Percentiles rank a stretch among this genome's conserved stretches.
phyloP scores from a whole-genome alignment of 768 basidiomycete species.

The Tulasnella sp. region DNA sequence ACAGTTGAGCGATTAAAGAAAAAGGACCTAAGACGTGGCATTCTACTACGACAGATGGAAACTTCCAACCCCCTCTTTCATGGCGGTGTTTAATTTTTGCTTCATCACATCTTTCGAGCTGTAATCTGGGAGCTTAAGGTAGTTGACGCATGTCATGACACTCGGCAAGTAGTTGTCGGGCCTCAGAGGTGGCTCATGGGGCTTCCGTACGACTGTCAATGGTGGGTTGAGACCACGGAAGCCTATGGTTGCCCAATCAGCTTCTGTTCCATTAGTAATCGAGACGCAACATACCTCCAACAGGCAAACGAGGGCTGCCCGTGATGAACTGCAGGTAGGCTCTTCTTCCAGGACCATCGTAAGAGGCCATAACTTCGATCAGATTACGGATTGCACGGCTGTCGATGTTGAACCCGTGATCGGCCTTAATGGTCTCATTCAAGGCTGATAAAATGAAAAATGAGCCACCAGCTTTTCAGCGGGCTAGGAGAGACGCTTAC shows the following conservation, averaged over 20 bases:
- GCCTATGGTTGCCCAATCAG: slow-evolving; percentile 51
- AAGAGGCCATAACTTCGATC: slow-evolving; percentile 82
- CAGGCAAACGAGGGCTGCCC: slow-evolving; percentile 94
- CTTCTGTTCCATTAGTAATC: background rate
- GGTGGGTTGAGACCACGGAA: slow-evolving; percentile 95
- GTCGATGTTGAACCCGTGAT: slow-evolving; percentile 97
- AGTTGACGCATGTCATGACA: slow-evolving; percentile 99
- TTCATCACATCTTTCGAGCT: slow-evolving; percentile 82
- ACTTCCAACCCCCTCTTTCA: slow-evolving; percentile 92
- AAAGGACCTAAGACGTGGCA: background rate
- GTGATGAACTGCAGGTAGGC: slow-evolving; percentile 96
- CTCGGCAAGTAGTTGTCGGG: slow-evolving; percentile 96
- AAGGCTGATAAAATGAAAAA: slow-evolving; percentile 58
- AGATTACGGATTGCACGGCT: slow-evolving; percentile 88
- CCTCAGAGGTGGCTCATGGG: slow-evolving; percentile 85
- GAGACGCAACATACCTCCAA: slow-evolving; percentile 70
- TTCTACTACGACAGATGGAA: slow-evolving; percentile 88
- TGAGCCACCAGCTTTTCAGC: slow-evolving; percentile 8
- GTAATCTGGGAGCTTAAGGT: slow-evolving; percentile 95
- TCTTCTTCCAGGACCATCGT: slow-evolving; percentile 71
- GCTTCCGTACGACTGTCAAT: slow-evolving; percentile 95
- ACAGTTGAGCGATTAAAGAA: background rate
- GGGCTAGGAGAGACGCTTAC: slow-evolving; percentile 54
- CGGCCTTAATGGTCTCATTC: slow-evolving; percentile 89
- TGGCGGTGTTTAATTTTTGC: slow-evolving; percentile 80